phyloP scores from a whole-genome alignment of 1,139 yeast genomes.

The Saccharomyces uvarum region DNA sequence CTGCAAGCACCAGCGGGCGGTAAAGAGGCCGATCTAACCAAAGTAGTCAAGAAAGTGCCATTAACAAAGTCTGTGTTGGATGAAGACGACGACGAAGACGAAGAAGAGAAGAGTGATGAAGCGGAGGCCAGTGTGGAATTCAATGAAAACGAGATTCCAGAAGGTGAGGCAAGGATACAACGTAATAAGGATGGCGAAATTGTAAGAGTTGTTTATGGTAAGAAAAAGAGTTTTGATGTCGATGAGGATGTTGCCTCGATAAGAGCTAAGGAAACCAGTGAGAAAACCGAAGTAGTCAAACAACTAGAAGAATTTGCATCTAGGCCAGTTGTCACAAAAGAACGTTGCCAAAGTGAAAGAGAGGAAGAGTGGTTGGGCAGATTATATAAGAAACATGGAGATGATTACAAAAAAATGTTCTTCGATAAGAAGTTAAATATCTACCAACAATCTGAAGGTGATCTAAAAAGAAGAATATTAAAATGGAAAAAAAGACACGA shows the following conservation, averaged over 20 bases:
- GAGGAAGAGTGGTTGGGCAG: constrained; percentile 66
- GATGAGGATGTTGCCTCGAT: constrained; percentile 28
- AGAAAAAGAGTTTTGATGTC: constrained; percentile 32
- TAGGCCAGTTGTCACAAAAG: constrained; percentile 44
- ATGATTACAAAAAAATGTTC: constrained; percentile 80
- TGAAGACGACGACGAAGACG: constrained; percentile 34
- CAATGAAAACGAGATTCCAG: constrained; percentile 51
- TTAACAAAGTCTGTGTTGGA: constrained; percentile 27
- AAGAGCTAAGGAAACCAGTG: constrained; percentile 28
- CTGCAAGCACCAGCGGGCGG: constrained; percentile 67
- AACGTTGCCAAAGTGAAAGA: constrained; percentile 57
- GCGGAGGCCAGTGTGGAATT: constrained; percentile 39
- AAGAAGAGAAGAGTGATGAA: constrained; percentile 31
- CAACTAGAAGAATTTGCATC: constrained; percentile 65
- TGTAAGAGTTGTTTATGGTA: constrained; percentile 63
- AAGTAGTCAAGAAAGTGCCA: constrained; percentile 21
- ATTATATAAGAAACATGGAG: constrained; percentile 73
- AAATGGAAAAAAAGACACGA: constrained; percentile 55
- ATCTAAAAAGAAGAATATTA: constrained; percentile 56
- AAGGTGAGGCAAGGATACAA: constrained; percentile 76
- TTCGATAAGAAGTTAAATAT: constrained; percentile 84
- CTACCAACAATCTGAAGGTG: constrained; percentile 80
- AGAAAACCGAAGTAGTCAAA: constrained; percentile 49
- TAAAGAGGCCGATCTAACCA: constrained; percentile 42
- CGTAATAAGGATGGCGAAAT: constrained; percentile 71